Percentiles rank a stretch among this genome's conserved stretches.
phyloP scores from a whole-genome alignment of 129 eudicot genomes.

The Cynara cardunculus region DNA sequence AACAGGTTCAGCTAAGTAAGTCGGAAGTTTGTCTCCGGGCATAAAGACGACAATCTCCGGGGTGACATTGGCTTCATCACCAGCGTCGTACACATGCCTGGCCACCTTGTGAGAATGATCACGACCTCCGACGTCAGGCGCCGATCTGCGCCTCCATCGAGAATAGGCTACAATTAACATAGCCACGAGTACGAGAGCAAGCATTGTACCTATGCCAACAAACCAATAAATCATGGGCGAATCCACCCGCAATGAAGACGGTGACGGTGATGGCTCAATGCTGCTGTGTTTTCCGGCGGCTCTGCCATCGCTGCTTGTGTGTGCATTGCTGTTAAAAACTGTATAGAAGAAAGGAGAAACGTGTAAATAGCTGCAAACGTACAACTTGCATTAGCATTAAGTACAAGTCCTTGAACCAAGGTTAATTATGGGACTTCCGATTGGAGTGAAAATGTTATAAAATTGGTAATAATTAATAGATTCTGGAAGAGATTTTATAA shows the following conservation, averaged over 20 bases:
- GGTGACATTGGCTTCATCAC: slow-evolving; percentile 10
- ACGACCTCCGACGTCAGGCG: neutral
- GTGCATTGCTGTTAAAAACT: neutral
- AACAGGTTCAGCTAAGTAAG: slow-evolving; percentile 46
- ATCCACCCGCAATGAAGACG: slow-evolving; percentile 29
- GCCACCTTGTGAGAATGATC: neutral
- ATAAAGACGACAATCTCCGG: slow-evolving; percentile 48
- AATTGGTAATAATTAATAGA: neutral
- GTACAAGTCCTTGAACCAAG: slow-evolving; percentile 3
- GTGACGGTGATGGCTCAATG: neutral
- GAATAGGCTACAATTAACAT: slow-evolving; percentile 50
- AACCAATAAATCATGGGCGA: slow-evolving; percentile 41
- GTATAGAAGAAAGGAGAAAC: neutral
- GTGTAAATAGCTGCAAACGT: neutral
- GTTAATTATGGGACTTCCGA: neutral
- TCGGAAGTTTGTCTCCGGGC: slow-evolving; percentile 65
- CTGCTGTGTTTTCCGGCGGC: slow-evolving; percentile 11
- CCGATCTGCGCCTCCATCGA: slow-evolving; percentile 1
- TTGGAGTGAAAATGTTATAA: neutral
- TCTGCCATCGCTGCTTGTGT: slow-evolving; percentile 2
- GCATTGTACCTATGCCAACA: slow-evolving; percentile 41
- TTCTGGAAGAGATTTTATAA: too few relatives aligned
- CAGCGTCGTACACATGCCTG: neutral
- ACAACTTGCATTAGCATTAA: slow-evolving; percentile 11
- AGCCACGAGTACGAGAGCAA: slow-evolving; percentile 42